Conservation (phyloP, 2,329 filamentous ascomycete species). For the Fusarium xyrophilum region DNA sequence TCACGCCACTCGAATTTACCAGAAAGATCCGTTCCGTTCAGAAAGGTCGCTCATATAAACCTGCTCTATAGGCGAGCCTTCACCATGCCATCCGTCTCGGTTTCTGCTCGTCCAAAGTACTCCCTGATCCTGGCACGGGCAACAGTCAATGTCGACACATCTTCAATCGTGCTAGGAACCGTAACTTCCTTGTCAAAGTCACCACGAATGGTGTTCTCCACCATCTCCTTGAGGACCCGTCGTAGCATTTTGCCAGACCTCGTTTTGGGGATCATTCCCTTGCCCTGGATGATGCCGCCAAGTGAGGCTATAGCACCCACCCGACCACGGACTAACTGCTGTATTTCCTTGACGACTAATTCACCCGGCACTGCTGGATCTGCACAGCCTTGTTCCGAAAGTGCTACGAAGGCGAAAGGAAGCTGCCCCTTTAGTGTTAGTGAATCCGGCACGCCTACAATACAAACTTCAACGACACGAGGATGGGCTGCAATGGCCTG, state of each 20-base stretch:
- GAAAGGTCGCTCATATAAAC: not conserved
- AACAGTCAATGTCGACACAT: slow-evolving; percentile 74
- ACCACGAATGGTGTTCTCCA: slow-evolving; percentile 80
- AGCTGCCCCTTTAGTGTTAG: slow-evolving; percentile 89
- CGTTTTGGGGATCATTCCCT: slow-evolving; percentile 90
- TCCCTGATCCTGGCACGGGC: slow-evolving; percentile 74
- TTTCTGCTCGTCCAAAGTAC: slow-evolving; percentile 70
- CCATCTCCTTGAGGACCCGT: slow-evolving; percentile 78
- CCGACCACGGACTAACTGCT: slow-evolving; percentile 74
- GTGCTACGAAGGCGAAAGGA: slow-evolving; percentile 85
- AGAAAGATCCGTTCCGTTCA: not conserved
- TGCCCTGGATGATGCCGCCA: slow-evolving; percentile 84
- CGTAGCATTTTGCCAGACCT: slow-evolving; percentile 89
- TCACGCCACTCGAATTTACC: not conserved
- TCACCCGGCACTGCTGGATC: slow-evolving; percentile 57
- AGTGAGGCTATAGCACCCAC: slow-evolving; percentile 88
- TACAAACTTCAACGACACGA: slow-evolving; percentile 80
- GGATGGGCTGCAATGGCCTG: slow-evolving; percentile 87
- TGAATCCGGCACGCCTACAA: slow-evolving; percentile 83
- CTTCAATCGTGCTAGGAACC: slow-evolving; percentile 86
- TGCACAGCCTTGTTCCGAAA: slow-evolving; percentile 56
- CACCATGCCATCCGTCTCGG: slow-evolving; percentile 55
- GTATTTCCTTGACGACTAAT: slow-evolving; percentile 66
- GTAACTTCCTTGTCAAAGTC: slow-evolving; percentile 75
- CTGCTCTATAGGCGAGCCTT: slow-evolving; percentile 61